Percentiles rank a stretch among this genome's conserved stretches.
Evolutionary conservation across 805 yeast genomes (phyloP).

Genomic region (Ogataea populi-albae): DNA sequence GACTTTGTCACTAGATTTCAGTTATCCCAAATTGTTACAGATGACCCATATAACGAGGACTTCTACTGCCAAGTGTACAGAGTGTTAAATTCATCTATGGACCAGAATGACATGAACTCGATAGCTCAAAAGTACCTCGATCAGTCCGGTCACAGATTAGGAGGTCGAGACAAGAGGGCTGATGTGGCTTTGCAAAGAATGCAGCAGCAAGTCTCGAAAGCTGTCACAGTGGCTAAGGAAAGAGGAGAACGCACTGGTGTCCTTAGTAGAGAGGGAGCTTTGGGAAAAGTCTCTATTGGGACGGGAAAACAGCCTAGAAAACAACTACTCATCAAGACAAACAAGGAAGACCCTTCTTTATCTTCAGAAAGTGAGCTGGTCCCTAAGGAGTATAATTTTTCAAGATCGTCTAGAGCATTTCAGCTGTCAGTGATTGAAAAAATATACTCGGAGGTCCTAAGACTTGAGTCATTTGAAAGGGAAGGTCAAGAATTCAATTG

Average conservation of each 20-base stretch:
- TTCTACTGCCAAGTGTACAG: slow-evolving; percentile 92
- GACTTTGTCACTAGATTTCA: slow-evolving; percentile 94
- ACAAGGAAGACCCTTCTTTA: slow-evolving; percentile 25
- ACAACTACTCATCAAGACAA: slow-evolving; percentile 56
- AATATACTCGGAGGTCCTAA: slow-evolving; percentile 72
- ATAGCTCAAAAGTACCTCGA: slow-evolving; percentile 90
- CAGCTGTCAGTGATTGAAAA: slow-evolving; percentile 71
- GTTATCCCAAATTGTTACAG: slow-evolving; percentile 91
- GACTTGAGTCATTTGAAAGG: slow-evolving; percentile 73
- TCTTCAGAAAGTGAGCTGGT: slow-evolving; percentile 22
- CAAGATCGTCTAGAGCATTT: slow-evolving; percentile 44
- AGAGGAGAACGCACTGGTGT: slow-evolving; percentile 62
- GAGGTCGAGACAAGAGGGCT: slow-evolving; percentile 79
- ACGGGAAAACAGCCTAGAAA: slow-evolving; percentile 85
- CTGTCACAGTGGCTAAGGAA: slow-evolving; percentile 92
- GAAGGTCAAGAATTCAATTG: slow-evolving; percentile 47
- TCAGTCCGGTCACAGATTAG: slow-evolving; percentile 86
- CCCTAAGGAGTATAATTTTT: slow-evolving; percentile 32
- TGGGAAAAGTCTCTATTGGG: slow-evolving; percentile 80
- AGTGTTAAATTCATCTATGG: slow-evolving; percentile 59
- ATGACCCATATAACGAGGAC: slow-evolving; percentile 96
- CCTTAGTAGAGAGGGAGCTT: slow-evolving; percentile 72
- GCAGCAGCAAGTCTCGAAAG: slow-evolving; percentile 97
- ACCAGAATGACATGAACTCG: slow-evolving; percentile 62
- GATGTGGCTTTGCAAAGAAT: slow-evolving; percentile 92